These are phyloP conservation scores for Gonium pectorale DNA, from an alignment of 139 green algal genomes.

Conservation along the genomic window DNA sequence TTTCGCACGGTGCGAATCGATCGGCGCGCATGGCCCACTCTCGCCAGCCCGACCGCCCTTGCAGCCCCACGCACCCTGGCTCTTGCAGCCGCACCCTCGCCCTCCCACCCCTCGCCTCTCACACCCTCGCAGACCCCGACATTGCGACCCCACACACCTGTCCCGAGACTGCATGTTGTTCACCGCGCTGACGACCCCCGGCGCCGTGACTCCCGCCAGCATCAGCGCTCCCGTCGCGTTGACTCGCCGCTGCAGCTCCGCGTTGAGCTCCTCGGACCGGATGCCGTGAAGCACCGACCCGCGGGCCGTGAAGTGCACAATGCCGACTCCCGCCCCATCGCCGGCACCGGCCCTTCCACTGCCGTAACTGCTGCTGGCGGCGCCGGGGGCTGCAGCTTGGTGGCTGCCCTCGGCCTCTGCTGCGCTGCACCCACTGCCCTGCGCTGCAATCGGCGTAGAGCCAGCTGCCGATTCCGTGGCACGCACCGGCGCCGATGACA, in stretches of 20 bases:
- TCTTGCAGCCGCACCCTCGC: background rate
- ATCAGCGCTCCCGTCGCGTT: conserved; percentile 25
- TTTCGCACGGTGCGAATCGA: too few species aligned
- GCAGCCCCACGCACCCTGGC: too few species aligned
- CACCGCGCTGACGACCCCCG: background rate
- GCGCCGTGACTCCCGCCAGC: conserved; percentile 18
- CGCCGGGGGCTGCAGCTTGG: too few species aligned
- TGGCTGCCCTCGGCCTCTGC: too few species aligned
- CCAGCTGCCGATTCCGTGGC: background rate
- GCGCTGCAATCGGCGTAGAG: too few species aligned
- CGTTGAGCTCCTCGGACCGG: conserved; percentile 45
- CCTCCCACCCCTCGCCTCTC: too few species aligned
- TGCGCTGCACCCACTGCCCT: too few species aligned
- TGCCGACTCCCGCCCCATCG: background rate
- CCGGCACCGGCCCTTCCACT: background rate
- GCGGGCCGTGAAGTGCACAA: conserved; percentile 43
- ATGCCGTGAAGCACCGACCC: conserved; percentile 50
- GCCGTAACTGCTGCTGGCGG: background rate
- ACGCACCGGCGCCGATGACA: too few species aligned
- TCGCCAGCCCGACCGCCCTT: too few species aligned
- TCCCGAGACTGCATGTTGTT: background rate
- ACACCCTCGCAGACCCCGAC: background rate
- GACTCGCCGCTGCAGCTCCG: conserved; percentile 1
- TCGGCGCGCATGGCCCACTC: too few species aligned
- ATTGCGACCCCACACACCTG: background rate